Conservation (phyloP, 106 monocot species). For the Posidonia australis region DNA sequence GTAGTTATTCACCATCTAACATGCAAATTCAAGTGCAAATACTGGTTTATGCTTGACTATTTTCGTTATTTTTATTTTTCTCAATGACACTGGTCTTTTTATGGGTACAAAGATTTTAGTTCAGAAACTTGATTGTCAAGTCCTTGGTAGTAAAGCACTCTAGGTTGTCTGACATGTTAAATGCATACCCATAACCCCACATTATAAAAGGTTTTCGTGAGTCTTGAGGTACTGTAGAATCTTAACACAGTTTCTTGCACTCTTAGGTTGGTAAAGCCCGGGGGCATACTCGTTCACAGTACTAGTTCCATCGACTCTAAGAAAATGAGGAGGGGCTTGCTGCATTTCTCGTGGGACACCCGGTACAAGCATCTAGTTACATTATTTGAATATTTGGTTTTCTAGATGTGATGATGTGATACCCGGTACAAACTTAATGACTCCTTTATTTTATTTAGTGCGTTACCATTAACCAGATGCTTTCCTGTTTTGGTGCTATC, state of each 20-base stretch:
- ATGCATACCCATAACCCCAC: neutral
- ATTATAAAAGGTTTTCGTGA: neutral
- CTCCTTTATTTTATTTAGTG: too few species aligned
- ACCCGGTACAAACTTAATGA: too few species aligned
- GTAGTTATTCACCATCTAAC: too few species aligned
- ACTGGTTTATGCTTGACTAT: too few species aligned
- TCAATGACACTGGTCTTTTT: too few species aligned
- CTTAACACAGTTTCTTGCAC: conserved; percentile 2
- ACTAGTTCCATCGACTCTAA: conserved; percentile 91
- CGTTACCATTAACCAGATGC: neutral
- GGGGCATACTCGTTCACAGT: conserved; percentile 82
- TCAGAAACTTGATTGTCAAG: too few species aligned
- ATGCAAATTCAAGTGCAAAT: too few species aligned
- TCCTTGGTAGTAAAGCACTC: neutral
- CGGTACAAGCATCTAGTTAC: conserved; percentile 25
- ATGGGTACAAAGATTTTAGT: too few species aligned
- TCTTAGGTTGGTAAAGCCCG: conserved; percentile 81
- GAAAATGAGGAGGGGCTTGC: conserved; percentile 80
- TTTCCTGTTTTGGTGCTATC: neutral
- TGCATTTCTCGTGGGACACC: conserved; percentile 67
- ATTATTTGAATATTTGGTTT: neutral
- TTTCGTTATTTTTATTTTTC: too few species aligned
- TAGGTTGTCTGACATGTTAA: neutral
- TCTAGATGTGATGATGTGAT: neutral
- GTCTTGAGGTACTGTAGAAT: neutral